Evolutionary conservation across 1,284 basidiomycete species (phyloP).

Genomic region (Psilocybe mexicana): DNA sequence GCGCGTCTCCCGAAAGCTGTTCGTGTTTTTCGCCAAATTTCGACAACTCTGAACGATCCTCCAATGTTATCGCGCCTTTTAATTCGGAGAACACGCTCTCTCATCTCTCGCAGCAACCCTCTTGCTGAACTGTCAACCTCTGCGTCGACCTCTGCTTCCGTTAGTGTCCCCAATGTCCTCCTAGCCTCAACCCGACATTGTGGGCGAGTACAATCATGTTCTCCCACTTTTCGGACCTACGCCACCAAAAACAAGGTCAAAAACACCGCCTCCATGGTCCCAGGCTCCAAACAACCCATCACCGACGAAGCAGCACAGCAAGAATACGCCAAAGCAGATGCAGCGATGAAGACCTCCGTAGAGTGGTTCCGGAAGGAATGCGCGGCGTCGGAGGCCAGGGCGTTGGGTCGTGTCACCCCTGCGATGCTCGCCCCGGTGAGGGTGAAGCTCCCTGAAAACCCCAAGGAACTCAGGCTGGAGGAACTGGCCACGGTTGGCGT

Average conservation of each 20-base stretch:
- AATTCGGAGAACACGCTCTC: too few species aligned
- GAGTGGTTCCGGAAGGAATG: constrained; percentile 76
- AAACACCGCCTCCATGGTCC: constrained; percentile 54
- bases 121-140: too few species aligned
- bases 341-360: constrained; percentile 61
- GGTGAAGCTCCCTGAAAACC: constrained; percentile 48
- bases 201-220: too few species aligned
- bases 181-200: too few species aligned
- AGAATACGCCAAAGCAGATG: constrained; percentile 60
- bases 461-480: constrained; percentile 49
- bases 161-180: too few species aligned
- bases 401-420: constrained; percentile 73
- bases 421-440: constrained; percentile 68
- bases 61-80: too few species aligned
- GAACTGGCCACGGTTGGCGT: constrained; percentile 78
- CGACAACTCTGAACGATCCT: too few species aligned
- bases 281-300: constrained; percentile 58
- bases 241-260: constrained; percentile 39
- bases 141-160: too few species aligned
- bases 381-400: constrained; percentile 65
- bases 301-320: constrained; percentile 47
- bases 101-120: too few species aligned
- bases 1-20: too few species aligned
- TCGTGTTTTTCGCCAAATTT: too few species aligned
- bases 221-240: constrained; percentile 17